Evolutionary conservation across 2,329 filamentous ascomycete species (phyloP), one percentile per base, ranked within the genome.

Genomic region (Paramyrothecium sp.): DNA sequence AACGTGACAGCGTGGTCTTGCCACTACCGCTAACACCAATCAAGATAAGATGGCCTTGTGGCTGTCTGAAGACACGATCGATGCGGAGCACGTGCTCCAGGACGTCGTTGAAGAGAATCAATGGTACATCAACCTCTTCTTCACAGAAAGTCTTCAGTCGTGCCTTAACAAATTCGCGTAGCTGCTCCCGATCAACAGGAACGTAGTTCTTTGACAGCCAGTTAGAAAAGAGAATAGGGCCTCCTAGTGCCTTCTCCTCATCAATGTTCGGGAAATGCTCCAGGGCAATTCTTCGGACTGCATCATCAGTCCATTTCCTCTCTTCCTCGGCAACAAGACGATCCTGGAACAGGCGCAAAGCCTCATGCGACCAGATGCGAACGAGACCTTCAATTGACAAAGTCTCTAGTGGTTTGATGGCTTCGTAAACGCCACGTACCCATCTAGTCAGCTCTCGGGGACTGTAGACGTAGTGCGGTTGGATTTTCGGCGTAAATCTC

Each of bases 121-220:
- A 85, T 38, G 96, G 95, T 54, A 99, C 96, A 73, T 99, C 95
- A 16, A 99, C 93, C 72, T 99, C 96, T 80, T 99, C 95, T 71
- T 99, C 96, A 70, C 95, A 99, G 82, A 99, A 99, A 0, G 95
- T 99, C 80, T 90, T 94, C 59, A 99, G 85, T 69, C 95, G 89
- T 54, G 95, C 95, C 77, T 97, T 98, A 72, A 99, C 95, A 65
- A 98, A 99, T 64, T 98, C 95, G 65, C 96, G 89, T 41, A 99
- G 82, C 68, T 96, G 90, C 70, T 99, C 95, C 64, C 95, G 90
- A 68, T 97, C 92, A 44, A 99, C 95, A 7, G 95, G 95, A 12
- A 98, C 87, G 69, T 99, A 99, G 73, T 99, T 91, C 85, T 97
- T 98, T 13, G 94, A 98, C 7, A 99, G 83, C 95, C 95, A 99